Conservation (phyloP, 495 filamentous ascomycete species). For the Hypoxylon trugodes region DNA sequence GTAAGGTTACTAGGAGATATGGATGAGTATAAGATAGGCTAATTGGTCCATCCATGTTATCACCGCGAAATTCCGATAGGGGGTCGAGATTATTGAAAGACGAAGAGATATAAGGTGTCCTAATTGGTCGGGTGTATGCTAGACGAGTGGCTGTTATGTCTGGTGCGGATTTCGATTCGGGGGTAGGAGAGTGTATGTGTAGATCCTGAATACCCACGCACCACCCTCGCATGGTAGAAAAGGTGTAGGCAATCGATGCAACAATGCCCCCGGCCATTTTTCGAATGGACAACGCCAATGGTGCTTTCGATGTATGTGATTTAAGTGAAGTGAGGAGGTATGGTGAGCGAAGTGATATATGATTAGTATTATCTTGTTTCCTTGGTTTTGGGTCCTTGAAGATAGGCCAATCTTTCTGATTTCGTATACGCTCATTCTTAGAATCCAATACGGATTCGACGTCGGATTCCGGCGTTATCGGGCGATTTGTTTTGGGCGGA, state of each 20-base stretch:
- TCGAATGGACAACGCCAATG: constrained; percentile 80
- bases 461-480: not conserved
- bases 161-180: constrained; percentile 41
- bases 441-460: constrained; percentile 16
- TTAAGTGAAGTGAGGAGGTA: constrained; percentile 80
- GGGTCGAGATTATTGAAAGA: constrained; percentile 67
- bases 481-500: constrained; percentile 30
- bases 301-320: constrained; percentile 81
- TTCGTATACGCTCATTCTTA: not conserved
- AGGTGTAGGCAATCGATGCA: constrained; percentile 85
- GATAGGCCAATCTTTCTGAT: not conserved
- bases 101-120: constrained; percentile 46
- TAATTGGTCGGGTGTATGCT: constrained; percentile 52
- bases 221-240: constrained; percentile 77
- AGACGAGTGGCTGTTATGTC: constrained; percentile 58
- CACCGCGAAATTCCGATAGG: constrained; percentile 45
- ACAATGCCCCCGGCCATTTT: constrained; percentile 66
- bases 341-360: constrained; percentile 38
- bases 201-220: constrained; percentile 91
- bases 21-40: constrained; percentile 89
- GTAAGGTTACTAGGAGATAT: constrained; percentile 86
- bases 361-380: not conserved
- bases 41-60: constrained; percentile 63
- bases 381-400: not conserved
- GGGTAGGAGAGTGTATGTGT: constrained; percentile 57